A percentile compares a stretch with the other conserved stretches of the same genome.
Evolutionary conservation across 1,139 yeast genomes (phyloP).

Genomic region (Debaryomycetaceae sp.): DNA sequence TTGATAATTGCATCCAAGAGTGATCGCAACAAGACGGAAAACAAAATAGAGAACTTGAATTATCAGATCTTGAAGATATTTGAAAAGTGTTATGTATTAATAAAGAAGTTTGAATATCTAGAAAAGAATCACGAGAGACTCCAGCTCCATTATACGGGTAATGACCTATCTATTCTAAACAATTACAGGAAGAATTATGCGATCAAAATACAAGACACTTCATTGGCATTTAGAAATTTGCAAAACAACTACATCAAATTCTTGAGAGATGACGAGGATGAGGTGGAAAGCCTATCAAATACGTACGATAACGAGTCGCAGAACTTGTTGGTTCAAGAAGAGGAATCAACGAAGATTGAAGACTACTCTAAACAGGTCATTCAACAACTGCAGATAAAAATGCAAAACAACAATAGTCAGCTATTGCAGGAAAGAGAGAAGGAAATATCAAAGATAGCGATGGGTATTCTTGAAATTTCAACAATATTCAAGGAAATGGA

Average conservation of each 20-base stretch:
- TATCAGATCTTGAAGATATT: constrained; percentile 67
- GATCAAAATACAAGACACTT: constrained; percentile 71
- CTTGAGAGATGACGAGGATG: constrained; percentile 66
- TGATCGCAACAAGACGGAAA: constrained; percentile 67
- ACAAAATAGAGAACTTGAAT: constrained; percentile 70
- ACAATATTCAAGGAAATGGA: constrained; percentile 94
- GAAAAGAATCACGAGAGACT: constrained; percentile 35
- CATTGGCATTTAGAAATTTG: constrained; percentile 75
- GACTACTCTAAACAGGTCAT: constrained; percentile 38
- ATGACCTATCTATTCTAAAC: constrained; percentile 64
- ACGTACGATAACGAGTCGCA: constrained; percentile 8
- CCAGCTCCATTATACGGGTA: constrained; percentile 32
- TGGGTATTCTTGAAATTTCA: constrained; percentile 89
- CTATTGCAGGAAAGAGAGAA: constrained; percentile 72
- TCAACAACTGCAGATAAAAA: constrained; percentile 47
- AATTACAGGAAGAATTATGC: constrained; percentile 87
- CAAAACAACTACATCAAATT: constrained; percentile 86
- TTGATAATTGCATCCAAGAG: constrained; percentile 83
- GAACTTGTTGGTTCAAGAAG: constrained; percentile 43
- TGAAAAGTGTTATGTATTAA: constrained; percentile 72
- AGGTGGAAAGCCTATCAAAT: constrained; percentile 22
- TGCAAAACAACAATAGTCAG: constrained; percentile 30
- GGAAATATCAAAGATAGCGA: constrained; percentile 87
- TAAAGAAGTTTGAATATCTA: constrained; percentile 62
- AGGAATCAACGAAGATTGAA: constrained; percentile 37